Evolutionary conservation across 257 asterid genomes (phyloP).

Genomic region (Ilex asprella): DNA sequence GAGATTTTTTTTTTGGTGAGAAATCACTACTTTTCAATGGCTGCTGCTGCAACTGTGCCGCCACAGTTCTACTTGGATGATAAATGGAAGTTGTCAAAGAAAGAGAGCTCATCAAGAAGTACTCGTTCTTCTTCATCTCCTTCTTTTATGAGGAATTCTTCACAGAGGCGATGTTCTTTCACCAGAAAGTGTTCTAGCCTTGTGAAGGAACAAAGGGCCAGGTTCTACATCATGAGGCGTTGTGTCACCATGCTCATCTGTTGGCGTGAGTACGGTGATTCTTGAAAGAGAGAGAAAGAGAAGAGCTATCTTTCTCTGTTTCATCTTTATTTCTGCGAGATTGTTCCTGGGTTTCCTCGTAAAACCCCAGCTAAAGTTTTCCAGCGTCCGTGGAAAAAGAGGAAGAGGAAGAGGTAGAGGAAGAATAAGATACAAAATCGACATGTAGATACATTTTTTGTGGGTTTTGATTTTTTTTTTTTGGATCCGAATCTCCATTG

Average conservation of each 20-base stretch:
- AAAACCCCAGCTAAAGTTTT: conserved; percentile 14
- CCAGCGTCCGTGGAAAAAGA: conserved; percentile 63
- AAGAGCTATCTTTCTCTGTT: neutral
- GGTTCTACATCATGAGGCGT: conserved; percentile 81
- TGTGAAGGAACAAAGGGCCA: conserved; percentile 81
- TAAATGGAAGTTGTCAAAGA: conserved; percentile 35
- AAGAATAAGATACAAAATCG: neutral
- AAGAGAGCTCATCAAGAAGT: conserved; percentile 26
- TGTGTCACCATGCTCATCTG: conserved; percentile 89
- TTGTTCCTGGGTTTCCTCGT: conserved; percentile 18
- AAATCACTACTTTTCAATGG: conserved; percentile 8
- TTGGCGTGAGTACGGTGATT: conserved; percentile 74
- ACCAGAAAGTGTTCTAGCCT: conserved; percentile 71
- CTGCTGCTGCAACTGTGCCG: conserved; percentile 2
- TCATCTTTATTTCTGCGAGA: conserved; percentile 54
- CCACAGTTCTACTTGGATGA: conserved; percentile 28
- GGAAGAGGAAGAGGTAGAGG: conserved; percentile 34
- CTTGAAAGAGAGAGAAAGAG: conserved; percentile 23
- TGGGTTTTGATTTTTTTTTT: neutral
- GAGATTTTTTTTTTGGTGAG: neutral
- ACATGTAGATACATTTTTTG: neutral
- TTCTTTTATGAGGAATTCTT: conserved; percentile 19
- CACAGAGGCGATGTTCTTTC: conserved; percentile 52
- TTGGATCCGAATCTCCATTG: neutral
- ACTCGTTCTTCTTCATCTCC: conserved; percentile 19